phyloP scores from a whole-genome alignment of 208 protist genomes.

The Trypanosoma lewisi region DNA sequence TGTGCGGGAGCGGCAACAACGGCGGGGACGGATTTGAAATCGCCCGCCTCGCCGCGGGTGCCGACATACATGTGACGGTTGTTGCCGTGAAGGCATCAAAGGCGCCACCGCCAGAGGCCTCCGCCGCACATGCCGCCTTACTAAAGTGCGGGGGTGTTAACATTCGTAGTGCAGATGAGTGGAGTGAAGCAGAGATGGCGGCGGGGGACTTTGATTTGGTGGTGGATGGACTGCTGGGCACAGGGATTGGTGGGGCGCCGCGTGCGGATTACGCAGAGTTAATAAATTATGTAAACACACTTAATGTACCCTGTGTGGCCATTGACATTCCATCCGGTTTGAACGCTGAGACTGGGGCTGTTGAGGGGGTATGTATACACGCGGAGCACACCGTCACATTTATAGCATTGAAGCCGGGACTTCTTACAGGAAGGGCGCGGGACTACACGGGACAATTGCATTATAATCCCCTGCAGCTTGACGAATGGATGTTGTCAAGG shows the following conservation, averaged over 20 bases:
- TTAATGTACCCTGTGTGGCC: constrained; percentile 54
- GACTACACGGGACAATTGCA: constrained; percentile 70
- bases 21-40: constrained; percentile 86
- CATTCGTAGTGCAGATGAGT: constrained; percentile 1
- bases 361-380: constrained; percentile 51
- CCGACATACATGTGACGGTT: constrained; percentile 52
- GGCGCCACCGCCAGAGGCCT: constrained; percentile 58
- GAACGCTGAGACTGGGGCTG: constrained; percentile 74
- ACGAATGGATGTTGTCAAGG: constrained; percentile 46
- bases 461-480: constrained; percentile 58
- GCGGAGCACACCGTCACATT: constrained; percentile 79
- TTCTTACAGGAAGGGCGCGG: constrained; percentile 63
- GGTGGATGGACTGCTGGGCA: constrained; percentile 81
- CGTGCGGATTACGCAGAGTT: constrained; percentile 60
- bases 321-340: constrained; percentile 87
- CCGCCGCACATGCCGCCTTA: constrained; percentile 39
- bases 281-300: constrained; percentile 50
- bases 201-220: constrained; percentile 57
- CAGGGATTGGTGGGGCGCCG: constrained; percentile 57
- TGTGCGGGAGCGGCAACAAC: constrained; percentile 86
- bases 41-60: constrained; percentile 46
- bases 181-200: not conserved
- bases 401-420: constrained; percentile 80
- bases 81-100: constrained; percentile 48
- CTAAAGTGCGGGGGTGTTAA: constrained; percentile 2